Conservation (phyloP, 106 monocot genomes). For the Dendrobium officinale region DNA sequence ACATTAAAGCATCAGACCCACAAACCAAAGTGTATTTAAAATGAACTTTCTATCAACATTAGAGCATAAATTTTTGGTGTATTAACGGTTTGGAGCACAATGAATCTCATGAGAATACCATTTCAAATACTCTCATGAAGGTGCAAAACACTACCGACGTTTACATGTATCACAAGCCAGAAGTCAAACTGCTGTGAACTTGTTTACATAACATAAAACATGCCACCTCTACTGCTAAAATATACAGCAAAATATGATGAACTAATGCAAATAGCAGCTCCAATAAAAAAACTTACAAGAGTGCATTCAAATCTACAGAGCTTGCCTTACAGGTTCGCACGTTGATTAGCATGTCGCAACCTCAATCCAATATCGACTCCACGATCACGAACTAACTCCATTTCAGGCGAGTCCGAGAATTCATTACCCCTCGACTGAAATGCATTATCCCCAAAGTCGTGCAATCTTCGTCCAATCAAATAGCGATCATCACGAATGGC, state of each 20-base stretch:
- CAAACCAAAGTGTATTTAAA: too few relatives aligned
- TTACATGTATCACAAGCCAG: not conserved
- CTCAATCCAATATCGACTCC: conserved; percentile 47
- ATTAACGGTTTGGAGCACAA: too few relatives aligned
- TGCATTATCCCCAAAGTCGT: conserved; percentile 70
- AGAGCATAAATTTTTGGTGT: too few relatives aligned
- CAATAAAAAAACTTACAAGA: not conserved
- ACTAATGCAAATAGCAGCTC: not conserved
- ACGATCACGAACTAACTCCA: conserved; percentile 26
- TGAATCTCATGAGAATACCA: not conserved
- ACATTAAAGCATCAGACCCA: too few relatives aligned
- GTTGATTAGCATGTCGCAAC: conserved; percentile 28
- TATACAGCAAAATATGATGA: not conserved
- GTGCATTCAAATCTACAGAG: not conserved
- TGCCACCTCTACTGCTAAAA: not conserved
- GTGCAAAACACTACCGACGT: not conserved
- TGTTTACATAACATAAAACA: not conserved
- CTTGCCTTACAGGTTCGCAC: conserved; percentile 21
- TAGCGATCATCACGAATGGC: conserved; percentile 95
- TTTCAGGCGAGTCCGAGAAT: conserved; percentile 7
- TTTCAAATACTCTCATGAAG: not conserved
- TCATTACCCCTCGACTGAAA: not conserved
- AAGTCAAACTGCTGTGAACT: not conserved
- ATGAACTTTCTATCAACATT: too few relatives aligned
- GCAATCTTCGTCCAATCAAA: conserved; percentile 80